A percentile compares a stretch with the other conserved stretches of the same genome.
Evolutionary conservation across 192 early-diverging fungal genomes (phyloP).

Genomic region (Mortierella antarctica): DNA sequence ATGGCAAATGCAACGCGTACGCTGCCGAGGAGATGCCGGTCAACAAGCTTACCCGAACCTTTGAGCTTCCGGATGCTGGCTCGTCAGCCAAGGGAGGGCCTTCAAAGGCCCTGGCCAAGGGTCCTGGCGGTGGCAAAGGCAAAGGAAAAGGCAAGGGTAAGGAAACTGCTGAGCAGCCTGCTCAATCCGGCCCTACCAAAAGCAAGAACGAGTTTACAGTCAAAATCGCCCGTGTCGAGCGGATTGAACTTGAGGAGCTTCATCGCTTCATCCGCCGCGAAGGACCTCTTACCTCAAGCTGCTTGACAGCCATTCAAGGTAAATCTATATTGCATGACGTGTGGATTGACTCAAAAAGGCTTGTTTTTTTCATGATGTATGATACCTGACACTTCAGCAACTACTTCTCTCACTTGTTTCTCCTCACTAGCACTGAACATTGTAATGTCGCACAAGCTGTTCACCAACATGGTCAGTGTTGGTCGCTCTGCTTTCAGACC

Average conservation of each 20-base stretch:
- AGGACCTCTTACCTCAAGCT: slow-evolving; percentile 28
- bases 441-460: slow-evolving; percentile 46
- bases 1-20: slow-evolving; percentile 37
- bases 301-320: slow-evolving; percentile 45
- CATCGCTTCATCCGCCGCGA: slow-evolving; percentile 20
- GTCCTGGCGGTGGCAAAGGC: background rate
- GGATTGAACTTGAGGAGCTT: slow-evolving; percentile 36
- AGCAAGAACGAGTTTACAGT: slow-evolving; percentile 43
- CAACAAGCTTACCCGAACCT: slow-evolving; percentile 16
- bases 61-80: slow-evolving; percentile 26
- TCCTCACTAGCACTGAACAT: slow-evolving; percentile 42
- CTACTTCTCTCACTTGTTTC: background rate
- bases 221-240: slow-evolving; percentile 9
- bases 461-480: slow-evolving; percentile 33
- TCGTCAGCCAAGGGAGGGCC: background rate
- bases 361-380: background rate
- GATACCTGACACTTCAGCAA: background rate
- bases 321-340: background rate
- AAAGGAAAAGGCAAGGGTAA: background rate
- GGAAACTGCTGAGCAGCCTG: background rate
- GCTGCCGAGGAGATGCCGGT: slow-evolving; percentile 17
- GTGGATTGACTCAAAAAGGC: background rate
- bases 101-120: background rate
- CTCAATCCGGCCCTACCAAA: background rate
- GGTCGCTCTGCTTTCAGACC: slow-evolving; percentile 38